Evolutionary conservation across 371 early-diverging fungal genomes (phyloP).

Genomic region (Zopfochytrium polystomum): DNA sequence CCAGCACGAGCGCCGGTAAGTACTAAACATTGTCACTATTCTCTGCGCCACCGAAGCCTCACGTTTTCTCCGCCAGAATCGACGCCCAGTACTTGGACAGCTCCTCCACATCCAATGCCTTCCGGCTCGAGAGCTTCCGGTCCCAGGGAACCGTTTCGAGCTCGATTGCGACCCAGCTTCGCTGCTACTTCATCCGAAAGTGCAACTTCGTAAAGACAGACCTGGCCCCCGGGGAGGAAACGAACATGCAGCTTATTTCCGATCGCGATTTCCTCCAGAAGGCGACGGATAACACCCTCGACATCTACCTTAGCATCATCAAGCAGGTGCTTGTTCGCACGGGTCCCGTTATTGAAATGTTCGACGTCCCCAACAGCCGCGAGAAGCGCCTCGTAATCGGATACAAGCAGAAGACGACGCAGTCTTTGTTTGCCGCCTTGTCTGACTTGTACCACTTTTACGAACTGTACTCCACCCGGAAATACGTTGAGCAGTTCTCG

Average conservation of each 20-base stretch:
- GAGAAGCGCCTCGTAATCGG: constrained; percentile 93
- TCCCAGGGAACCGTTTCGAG: constrained; percentile 87
- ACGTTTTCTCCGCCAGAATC: constrained; percentile 56
- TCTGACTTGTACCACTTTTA: constrained; percentile 98
- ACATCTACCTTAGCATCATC: constrained; percentile 83
- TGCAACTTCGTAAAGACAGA: constrained; percentile 83
- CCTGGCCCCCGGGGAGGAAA: constrained; percentile 66
- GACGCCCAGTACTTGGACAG: constrained; percentile 88
- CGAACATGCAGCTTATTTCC: constrained; percentile 80
- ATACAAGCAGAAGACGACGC: constrained; percentile 86
- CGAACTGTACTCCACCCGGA: constrained; percentile 89
- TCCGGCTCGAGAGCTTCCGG: constrained; percentile 93
- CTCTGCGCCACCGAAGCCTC: no score
- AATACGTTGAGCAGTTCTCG: constrained; percentile 98
- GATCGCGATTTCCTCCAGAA: constrained; percentile 91
- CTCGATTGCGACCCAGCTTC: constrained; percentile 79
- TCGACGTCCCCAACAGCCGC: constrained; percentile 76
- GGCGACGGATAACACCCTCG: constrained; percentile 87
- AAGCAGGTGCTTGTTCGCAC: constrained; percentile 77
- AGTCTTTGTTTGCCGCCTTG: constrained; percentile 89
- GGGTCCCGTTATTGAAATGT: constrained; percentile 93
- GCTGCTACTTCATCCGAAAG: constrained; percentile 91
- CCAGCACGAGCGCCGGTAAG: constrained; percentile 78
- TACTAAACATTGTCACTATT: constrained; percentile 1
- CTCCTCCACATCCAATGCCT: constrained; percentile 69